These are phyloP conservation scores for Phytomonas francai DNA, from an alignment of 208 protist genomes.

Conservation along the genomic window DNA sequence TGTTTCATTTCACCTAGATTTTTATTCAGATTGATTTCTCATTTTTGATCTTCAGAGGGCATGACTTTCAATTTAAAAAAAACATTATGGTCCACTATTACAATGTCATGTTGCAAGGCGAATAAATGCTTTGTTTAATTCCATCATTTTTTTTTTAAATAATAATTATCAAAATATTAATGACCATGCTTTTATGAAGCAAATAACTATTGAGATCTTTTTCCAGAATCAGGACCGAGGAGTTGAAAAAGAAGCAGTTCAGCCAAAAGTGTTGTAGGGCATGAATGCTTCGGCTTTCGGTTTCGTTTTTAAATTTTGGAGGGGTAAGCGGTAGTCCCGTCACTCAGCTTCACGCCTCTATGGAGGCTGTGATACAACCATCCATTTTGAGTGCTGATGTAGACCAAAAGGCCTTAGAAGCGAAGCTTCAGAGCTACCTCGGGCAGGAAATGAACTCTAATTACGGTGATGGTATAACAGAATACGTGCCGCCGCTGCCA, in stretches of 20 bases:
- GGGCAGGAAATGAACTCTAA: conserved; percentile 18
- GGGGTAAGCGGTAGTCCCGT: conserved; percentile 10
- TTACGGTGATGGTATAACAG: neutral
- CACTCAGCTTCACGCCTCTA: neutral
- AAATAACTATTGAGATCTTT: neutral
- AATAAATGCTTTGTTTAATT: neutral
- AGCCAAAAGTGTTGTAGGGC: neutral
- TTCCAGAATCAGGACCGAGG: neutral
- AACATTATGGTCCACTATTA: neutral
- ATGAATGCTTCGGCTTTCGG: neutral
- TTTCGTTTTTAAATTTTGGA: neutral
- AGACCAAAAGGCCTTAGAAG: conserved; percentile 24
- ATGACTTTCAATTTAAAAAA: neutral
- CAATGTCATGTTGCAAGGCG: neutral
- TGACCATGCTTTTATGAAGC: neutral
- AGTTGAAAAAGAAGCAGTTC: neutral
- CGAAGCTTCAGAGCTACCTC: conserved; percentile 30
- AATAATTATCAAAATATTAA: too few relatives aligned
- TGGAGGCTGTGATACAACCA: conserved; percentile 26
- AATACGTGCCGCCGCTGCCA: conserved; percentile 33
- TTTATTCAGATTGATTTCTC: conserved; percentile 1
- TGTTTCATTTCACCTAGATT: conserved; percentile 10
- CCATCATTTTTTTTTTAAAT: neutral
- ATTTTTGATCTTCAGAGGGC: neutral
- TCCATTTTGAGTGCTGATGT: conserved; percentile 27